Conservation (phyloP, 1,284 basidiomycete genomes). For the Cryptococcus maquisensis region DNA sequence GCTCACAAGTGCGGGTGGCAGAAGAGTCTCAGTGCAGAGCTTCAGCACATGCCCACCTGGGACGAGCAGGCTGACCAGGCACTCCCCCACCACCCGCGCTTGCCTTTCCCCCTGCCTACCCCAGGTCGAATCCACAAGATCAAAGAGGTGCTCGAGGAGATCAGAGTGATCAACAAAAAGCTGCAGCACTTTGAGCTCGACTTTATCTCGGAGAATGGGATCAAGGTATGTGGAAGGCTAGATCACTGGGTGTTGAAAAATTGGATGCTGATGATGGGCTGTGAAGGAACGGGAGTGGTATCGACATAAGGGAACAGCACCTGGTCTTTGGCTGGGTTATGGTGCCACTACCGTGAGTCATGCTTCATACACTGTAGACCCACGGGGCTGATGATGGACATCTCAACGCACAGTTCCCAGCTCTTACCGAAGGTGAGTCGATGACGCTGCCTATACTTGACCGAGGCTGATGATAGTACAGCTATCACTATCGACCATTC, state of each 20-base stretch:
- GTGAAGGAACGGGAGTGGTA: conserved; percentile 72
- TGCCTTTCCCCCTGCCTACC: conserved; percentile 13
- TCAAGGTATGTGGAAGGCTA: conserved; percentile 49
- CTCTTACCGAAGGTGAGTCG: conserved; percentile 61
- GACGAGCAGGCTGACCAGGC: neutral
- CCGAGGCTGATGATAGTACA: neutral
- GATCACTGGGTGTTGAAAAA: neutral
- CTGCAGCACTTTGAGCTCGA: conserved; percentile 73
- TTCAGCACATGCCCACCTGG: conserved; percentile 1
- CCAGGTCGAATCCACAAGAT: conserved; percentile 50
- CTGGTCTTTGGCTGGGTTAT: conserved; percentile 85
- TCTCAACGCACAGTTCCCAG: conserved; percentile 60
- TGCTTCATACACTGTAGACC: neutral
- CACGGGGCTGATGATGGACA: neutral
- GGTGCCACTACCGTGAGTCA: conserved; percentile 55
- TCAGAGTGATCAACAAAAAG: conserved; percentile 66
- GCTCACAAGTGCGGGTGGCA: neutral
- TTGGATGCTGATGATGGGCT: neutral
- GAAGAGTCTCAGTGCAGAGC: neutral
- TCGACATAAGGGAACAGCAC: conserved; percentile 78
- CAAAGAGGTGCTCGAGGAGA: conserved; percentile 59
- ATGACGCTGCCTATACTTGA: neutral
- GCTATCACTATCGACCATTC: conserved; percentile 69
- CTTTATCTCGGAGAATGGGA: conserved; percentile 73
- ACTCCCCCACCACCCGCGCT: conserved; percentile 8